These are phyloP conservation scores for Lactifluus hygrophoroides DNA, from an alignment of 768 basidiomycete species.

Conservation along the genomic window DNA sequence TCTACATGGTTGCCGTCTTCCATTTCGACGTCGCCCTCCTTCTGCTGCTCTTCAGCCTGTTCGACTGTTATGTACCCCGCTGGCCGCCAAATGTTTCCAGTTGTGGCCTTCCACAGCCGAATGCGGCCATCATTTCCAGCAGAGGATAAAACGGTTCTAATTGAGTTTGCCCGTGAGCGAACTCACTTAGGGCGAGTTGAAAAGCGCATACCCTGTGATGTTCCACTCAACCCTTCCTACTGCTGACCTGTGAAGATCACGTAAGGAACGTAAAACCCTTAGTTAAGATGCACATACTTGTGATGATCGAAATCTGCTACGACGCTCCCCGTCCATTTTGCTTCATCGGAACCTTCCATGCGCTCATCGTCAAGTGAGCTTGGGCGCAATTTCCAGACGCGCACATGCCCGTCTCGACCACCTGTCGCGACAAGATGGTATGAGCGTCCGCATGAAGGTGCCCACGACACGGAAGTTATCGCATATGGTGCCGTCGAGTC, in stretches of 20 bases:
- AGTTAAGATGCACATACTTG: conserved; percentile 38
- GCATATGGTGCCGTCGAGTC: conserved; percentile 42
- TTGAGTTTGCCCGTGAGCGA: neutral
- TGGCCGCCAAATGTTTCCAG: conserved; percentile 77
- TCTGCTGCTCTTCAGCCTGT: conserved; percentile 46
- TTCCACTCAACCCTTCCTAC: conserved; percentile 93
- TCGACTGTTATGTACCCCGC: conserved; percentile 79
- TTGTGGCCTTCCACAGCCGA: conserved; percentile 77
- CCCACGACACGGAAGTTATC: conserved; percentile 85
- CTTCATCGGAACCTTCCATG: conserved; percentile 36
- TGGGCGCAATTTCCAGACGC: conserved; percentile 83
- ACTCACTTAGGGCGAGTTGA: neutral
- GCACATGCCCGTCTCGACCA: conserved; percentile 74
- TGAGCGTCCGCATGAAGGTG: conserved; percentile 86
- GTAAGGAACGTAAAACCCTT: neutral
- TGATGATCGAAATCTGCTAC: conserved; percentile 88
- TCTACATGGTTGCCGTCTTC: conserved; percentile 33
- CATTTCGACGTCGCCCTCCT: conserved; percentile 37
- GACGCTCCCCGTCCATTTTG: conserved; percentile 61
- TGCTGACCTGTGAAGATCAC: conserved; percentile 40
- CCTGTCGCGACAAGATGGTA: conserved; percentile 94
- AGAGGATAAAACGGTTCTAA: conserved; percentile 72
- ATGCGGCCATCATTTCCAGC: conserved; percentile 79
- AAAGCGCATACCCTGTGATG: conserved; percentile 56
- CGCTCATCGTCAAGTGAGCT: conserved; percentile 33